phyloP scores from a whole-genome alignment of 75 land plant genomes.

The Picea sitchensis region DNA sequence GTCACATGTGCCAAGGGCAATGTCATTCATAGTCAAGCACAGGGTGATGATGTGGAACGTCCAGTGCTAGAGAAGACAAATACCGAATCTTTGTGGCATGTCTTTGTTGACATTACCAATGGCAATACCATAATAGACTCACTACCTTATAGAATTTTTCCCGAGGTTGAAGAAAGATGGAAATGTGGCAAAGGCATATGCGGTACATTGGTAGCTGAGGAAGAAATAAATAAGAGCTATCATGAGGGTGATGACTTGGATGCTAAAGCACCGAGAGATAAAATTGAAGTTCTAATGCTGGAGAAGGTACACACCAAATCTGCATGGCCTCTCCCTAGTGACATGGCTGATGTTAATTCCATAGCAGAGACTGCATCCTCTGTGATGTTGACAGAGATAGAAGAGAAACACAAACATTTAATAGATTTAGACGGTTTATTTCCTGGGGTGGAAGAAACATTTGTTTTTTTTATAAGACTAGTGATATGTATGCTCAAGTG shows the following conservation, averaged over 20 bases:
- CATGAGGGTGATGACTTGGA: too few species aligned
- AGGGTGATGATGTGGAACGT: too few species aligned
- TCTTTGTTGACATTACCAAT: not conserved
- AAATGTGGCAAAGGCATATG: not conserved
- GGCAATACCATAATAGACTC: not conserved
- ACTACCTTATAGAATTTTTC: not conserved
- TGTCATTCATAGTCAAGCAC: too few species aligned
- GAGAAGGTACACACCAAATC: too few species aligned
- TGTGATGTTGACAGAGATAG: not conserved
- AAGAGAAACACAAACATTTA: not conserved
- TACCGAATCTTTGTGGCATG: too few species aligned
- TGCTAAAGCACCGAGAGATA: too few species aligned
- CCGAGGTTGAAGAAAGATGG: not conserved
- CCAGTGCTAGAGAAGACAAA: too few species aligned
- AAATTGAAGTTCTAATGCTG: too few species aligned
- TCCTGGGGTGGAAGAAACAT: too few species aligned
- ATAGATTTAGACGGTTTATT: not conserved
- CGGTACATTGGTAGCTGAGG: not conserved
- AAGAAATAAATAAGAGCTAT: not conserved
- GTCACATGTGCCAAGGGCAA: too few species aligned
- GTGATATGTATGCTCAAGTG: too few species aligned
- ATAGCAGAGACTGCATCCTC: not conserved
- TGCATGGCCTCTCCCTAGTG: not conserved
- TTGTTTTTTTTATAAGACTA: too few species aligned
- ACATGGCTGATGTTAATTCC: not conserved